phyloP scores from a whole-genome alignment of 345 rosid genomes.

The Mallotus nudiflorus region DNA sequence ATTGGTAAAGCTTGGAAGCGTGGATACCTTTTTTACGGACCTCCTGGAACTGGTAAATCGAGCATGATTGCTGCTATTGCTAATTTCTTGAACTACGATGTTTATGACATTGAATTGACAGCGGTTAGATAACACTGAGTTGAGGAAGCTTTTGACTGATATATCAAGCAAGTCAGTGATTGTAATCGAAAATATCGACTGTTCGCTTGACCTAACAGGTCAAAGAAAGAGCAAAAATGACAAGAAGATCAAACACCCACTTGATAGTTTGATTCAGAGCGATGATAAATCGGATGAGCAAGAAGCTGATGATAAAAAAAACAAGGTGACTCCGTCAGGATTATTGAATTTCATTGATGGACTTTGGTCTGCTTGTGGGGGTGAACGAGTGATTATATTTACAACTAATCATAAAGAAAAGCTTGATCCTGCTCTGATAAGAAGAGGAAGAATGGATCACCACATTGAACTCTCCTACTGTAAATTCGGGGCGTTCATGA shows the following conservation, averaged over 20 bases:
- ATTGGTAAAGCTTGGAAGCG: constrained; percentile 16
- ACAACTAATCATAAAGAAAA: constrained; percentile 21
- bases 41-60: constrained; percentile 33
- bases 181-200: constrained; percentile 22
- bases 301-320: neutral
- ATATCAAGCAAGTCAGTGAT: constrained; percentile 3
- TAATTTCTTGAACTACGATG: constrained; percentile 28
- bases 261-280: neutral
- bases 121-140: constrained; percentile 15
- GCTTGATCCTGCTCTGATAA: constrained; percentile 24
- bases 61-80: constrained; percentile 35
- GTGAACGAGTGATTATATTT: constrained; percentile 14
- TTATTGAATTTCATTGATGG: constrained; percentile 22
- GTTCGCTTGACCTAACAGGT: constrained; percentile 21
- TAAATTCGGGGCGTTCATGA: constrained; percentile 14
- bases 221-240: constrained; percentile 12
- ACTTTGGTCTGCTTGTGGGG: constrained; percentile 20
- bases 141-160: constrained; percentile 13
- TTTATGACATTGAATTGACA: constrained; percentile 23
- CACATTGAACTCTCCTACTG: constrained; percentile 18
- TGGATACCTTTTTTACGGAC: constrained; percentile 29
- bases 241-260: constrained; percentile 3
- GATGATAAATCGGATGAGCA: constrained; percentile 3
- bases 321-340: constrained; percentile 10
- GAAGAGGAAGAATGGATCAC: constrained; percentile 20